Conservation (phyloP, 2,329 filamentous ascomycete species). For the Colletotrichum cordylinicola region DNA sequence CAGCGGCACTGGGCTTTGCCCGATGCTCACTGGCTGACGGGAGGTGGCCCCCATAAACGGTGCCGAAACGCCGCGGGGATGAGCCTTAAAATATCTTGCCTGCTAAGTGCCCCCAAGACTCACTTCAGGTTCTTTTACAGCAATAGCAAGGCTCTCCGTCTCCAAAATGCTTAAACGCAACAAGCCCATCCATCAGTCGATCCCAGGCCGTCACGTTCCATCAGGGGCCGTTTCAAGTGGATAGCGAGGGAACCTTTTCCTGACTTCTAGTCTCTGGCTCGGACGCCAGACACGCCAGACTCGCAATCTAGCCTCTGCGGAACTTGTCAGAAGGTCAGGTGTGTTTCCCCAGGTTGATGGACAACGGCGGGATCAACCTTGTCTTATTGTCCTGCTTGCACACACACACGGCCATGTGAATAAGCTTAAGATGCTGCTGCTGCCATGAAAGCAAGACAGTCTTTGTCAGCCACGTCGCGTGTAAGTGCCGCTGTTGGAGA, state of each 20-base stretch:
- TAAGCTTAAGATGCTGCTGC: not conserved
- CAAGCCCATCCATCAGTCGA: not conserved
- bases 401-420: not conserved
- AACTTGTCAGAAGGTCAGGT: not conserved
- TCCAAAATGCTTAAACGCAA: not conserved
- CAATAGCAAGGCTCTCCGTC: not conserved
- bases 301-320: not conserved
- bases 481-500: not conserved
- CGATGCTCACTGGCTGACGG: not conserved
- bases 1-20: not conserved
- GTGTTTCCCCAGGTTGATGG: not conserved
- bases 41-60: not conserved
- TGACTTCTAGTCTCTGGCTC: not conserved
- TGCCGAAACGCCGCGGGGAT: conserved; percentile 1
- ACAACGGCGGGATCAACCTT: not conserved
- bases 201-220: not conserved
- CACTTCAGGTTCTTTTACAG: not conserved
- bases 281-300: not conserved
- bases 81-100: not conserved
- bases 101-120: not conserved
- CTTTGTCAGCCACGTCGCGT: not conserved
- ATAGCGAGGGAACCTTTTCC: not conserved
- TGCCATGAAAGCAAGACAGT: not conserved
- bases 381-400: not conserved
- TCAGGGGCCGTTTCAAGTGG: not conserved